Conservation (phyloP, 129 eudicot genomes). For the Dittrichia graveolens region DNA sequence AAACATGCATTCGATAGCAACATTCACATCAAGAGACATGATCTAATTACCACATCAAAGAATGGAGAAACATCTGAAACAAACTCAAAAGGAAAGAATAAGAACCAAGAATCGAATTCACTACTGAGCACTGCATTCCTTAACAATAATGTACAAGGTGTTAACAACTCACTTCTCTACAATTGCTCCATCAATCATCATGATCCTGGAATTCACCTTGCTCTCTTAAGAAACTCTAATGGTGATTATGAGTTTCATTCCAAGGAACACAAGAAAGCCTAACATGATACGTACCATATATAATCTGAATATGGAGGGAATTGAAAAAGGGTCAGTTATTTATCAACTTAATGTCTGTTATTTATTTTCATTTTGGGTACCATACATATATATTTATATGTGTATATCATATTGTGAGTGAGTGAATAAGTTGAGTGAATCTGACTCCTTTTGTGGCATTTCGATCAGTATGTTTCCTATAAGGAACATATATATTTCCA, state of each 20-base stretch:
- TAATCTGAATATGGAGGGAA: conserved; percentile 10
- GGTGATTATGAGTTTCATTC: conserved; percentile 22
- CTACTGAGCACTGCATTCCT: conserved; percentile 40
- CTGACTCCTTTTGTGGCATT: conserved; percentile 24
- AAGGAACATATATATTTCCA: conserved; percentile 11
- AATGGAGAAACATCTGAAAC: conserved; percentile 16
- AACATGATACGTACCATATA: conserved; percentile 5
- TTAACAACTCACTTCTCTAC: conserved; percentile 55
- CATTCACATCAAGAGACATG: conserved; percentile 11
- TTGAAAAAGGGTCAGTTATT: conserved; percentile 24
- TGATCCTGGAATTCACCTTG: conserved; percentile 64
- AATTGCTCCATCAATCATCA: conserved; percentile 40
- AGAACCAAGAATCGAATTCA: conserved; percentile 25
- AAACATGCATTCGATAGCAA: conserved; percentile 9
- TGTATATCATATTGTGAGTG: not conserved
- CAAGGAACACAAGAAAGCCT: conserved; percentile 24
- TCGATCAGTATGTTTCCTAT: conserved; percentile 16
- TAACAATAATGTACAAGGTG: conserved; percentile 76
- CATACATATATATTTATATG: no score
- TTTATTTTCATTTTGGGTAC: not conserved
- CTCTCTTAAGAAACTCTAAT: conserved; percentile 38
- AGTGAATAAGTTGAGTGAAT: conserved; percentile 31
- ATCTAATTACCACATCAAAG: conserved; percentile 14
- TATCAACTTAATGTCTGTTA: conserved; percentile 14
- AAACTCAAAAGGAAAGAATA: conserved; percentile 25